phyloP scores from a whole-genome alignment of 345 rosid species.

The Populus simonii region DNA sequence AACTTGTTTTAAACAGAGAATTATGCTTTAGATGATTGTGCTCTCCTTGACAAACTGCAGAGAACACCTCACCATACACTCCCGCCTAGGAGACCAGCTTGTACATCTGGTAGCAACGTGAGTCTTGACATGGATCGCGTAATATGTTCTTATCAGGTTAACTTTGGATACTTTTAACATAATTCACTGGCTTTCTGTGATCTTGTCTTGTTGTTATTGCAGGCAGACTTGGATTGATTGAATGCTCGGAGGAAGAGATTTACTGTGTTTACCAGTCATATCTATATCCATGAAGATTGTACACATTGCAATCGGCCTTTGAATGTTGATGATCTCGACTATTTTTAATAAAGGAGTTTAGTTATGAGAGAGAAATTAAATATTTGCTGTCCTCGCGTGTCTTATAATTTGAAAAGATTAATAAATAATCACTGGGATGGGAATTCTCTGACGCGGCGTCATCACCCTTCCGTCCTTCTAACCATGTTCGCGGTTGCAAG shows the following conservation, averaged over 20 bases:
- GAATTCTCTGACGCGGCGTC: too few species aligned
- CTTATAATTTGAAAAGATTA: too few species aligned
- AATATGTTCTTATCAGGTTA: background rate
- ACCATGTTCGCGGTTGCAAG: too few species aligned
- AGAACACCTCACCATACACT: constrained; percentile 70
- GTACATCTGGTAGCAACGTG: constrained; percentile 43
- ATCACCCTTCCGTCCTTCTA: too few species aligned
- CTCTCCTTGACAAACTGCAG: constrained; percentile 27
- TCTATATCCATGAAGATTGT: background rate
- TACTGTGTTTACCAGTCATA: background rate
- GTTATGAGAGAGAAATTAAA: background rate
- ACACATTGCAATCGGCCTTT: background rate
- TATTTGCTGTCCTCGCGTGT: background rate
- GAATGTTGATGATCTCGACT: background rate
- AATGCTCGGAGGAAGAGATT: background rate
- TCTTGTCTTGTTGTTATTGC: background rate
- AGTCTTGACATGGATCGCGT: background rate
- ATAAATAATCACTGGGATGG: too few species aligned
- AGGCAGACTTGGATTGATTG: background rate
- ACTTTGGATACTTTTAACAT: background rate
- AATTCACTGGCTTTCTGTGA: background rate
- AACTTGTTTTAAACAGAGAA: background rate
- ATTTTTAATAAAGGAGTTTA: background rate
- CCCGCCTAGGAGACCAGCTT: constrained; percentile 70
- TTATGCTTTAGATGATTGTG: background rate